phyloP scores from a whole-genome alignment of 73 alveolate genomes.

The Paramecium sexaurelia region DNA sequence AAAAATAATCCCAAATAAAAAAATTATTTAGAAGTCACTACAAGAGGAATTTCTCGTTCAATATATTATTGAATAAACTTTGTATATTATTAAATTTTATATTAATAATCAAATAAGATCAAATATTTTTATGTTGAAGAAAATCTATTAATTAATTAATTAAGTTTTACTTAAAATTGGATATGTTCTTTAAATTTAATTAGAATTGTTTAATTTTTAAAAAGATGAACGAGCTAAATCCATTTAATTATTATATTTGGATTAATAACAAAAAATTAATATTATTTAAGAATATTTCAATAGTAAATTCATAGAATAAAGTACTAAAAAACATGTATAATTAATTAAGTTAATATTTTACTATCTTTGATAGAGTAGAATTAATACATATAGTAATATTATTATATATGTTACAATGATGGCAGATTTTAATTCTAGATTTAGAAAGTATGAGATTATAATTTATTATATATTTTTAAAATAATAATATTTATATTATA shows the following conservation, averaged over 20 bases:
- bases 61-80: slow-evolving; percentile 41
- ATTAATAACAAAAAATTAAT: too few species aligned
- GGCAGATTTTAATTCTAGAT: neutral
- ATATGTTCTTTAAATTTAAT: too few species aligned
- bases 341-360: slow-evolving; percentile 10
- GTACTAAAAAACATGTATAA: too few species aligned
- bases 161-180: neutral
- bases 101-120: too few species aligned
- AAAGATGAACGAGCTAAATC: too few species aligned
- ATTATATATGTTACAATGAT: neutral
- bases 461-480: neutral
- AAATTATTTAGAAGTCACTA: neutral
- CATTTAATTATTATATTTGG: too few species aligned
- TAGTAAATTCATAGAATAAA: too few species aligned
- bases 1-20: neutral
- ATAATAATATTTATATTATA: neutral
- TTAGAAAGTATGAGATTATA: neutral
- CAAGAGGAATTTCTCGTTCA: slow-evolving; percentile 3
- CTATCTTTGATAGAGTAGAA: neutral
- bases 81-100: neutral
- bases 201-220: too few species aligned
- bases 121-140: neutral
- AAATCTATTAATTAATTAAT: neutral
- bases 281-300: too few species aligned
- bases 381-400: neutral